Base-by-base conservation (phyloP, 805 yeast genomes). In the Diddensiella transvaalensis region DNA sequence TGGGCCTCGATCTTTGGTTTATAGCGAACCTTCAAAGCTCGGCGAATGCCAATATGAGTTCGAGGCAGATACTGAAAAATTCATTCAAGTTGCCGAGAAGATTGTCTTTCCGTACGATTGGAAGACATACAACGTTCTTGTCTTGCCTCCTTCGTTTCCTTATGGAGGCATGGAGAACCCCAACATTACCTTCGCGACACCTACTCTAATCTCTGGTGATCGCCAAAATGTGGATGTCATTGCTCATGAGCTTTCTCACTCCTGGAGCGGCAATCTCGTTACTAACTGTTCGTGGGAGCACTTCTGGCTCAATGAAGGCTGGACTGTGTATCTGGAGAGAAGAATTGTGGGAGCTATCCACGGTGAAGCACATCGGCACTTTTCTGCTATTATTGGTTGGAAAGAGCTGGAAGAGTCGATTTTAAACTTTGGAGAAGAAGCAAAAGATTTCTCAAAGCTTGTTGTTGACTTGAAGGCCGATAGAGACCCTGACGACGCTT, bases 111-210 rank as follows among this genome's bases (percentile, higher is more conserved):
- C 80, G 1, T 89, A 89, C 66, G 93, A 87, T 60, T 89, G 96
- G 96, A 76, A 78, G 49, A 81, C 80, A 33, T 89, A 84, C 64
- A 90, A 88, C 61, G 85, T 87, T 24, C 72, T 89, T 36, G 81
- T 89, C 26, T 77, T 88, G 54, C 96, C 95, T 2, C 77, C 82
- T 47, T 78, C 80, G 2, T 79, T 78, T 68, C 95, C 96, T 2
- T 89, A 86, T 60, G 96, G 96, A 53, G 96, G 96, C 47, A 89
- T 89, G 96, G 96, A 89, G 69, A 87, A 87, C 61, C 95, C 96
- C 51, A 87, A 88, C 61, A 80, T 87, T 65, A 87, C 96, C 0
- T 87, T 87, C 67, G 90, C 89, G 5, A 87, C 96, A 0, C 96
- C 96, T 41, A 88, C 96, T 1, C 72, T 89, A 52, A 78, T 89